Conservation (phyloP, 345 rosid genomes). For the Carallia pectinifolia region DNA sequence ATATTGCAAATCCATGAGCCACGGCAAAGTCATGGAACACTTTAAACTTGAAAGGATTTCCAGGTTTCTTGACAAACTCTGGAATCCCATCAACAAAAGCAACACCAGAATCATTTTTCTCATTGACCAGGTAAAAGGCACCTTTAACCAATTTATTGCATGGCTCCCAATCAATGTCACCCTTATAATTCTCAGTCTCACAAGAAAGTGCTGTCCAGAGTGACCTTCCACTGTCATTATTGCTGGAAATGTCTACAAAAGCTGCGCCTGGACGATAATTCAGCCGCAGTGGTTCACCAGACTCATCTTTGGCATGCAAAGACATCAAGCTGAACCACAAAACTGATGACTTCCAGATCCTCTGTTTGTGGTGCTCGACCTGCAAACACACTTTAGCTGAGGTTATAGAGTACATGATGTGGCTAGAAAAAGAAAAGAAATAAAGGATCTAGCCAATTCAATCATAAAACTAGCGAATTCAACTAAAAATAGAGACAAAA, state of each 20-base stretch:
- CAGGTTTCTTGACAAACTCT: constrained; percentile 84
- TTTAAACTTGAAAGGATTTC: constrained; percentile 90
- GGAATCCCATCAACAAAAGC: constrained; percentile 76
- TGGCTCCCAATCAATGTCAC: constrained; percentile 64
- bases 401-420: constrained; percentile 1
- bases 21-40: constrained; percentile 44
- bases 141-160: constrained; percentile 52
- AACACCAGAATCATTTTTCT: constrained; percentile 76
- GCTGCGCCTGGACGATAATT: constrained; percentile 60
- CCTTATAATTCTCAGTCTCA: constrained; percentile 51
- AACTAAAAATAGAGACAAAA: background rate
- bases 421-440: constrained; percentile 13
- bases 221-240: constrained; percentile 48
- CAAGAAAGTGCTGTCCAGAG: constrained; percentile 60
- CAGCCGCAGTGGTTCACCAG: constrained; percentile 69
- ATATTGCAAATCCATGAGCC: constrained; percentile 27
- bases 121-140: constrained; percentile 72
- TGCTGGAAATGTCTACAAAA: constrained; percentile 66
- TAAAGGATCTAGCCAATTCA: background rate
- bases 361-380: constrained; percentile 70
- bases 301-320: constrained; percentile 61
- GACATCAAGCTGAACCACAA: constrained; percentile 87
- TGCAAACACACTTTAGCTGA: constrained; percentile 31
- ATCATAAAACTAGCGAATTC: background rate
- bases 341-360: constrained; percentile 66